phyloP scores from a whole-genome alignment of 2,329 filamentous ascomycete genomes.

The Penicillium sp. region DNA sequence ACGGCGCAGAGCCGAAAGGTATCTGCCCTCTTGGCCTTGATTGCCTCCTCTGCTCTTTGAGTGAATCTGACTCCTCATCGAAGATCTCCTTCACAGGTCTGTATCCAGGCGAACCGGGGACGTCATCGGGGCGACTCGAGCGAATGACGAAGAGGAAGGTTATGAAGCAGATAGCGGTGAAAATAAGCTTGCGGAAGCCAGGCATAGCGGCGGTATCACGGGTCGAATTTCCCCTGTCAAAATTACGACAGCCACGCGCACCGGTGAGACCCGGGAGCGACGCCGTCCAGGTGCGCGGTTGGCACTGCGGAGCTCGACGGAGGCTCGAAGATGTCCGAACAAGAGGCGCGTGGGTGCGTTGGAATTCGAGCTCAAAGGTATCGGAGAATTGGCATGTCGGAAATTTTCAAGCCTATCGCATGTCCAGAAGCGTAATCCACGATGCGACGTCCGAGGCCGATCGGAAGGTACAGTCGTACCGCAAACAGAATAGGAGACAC shows the following conservation, averaged over 20 bases:
- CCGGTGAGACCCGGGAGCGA: constrained; percentile 1
- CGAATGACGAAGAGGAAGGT: constrained; percentile 66
- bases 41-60: constrained; percentile 10
- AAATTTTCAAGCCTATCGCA: constrained; percentile 5
- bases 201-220: constrained; percentile 54
- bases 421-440: constrained; percentile 9
- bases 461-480: constrained; percentile 10
- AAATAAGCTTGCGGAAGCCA: constrained; percentile 69
- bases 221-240: constrained; percentile 1
- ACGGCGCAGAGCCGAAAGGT: constrained; percentile 65
- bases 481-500: constrained; percentile 17
- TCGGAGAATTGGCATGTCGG: constrained; percentile 18
- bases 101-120: constrained; percentile 26
- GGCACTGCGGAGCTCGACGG: constrained; percentile 2
- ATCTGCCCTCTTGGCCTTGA: constrained; percentile 21
- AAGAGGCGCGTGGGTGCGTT: constrained; percentile 1
- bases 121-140: constrained; percentile 50
- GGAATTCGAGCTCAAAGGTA: constrained; percentile 10
- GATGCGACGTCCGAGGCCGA: constrained; percentile 16
- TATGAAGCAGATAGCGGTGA: constrained; percentile 65
- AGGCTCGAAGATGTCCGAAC: constrained; percentile 3
- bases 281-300: constrained; percentile 9
- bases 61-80: constrained; percentile 17
- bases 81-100: constrained; percentile 24
- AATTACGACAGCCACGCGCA: constrained; percentile 12